These are phyloP conservation scores for Babjeviella inositovora DNA, from an alignment of 805 yeast species.

Conservation along the genomic window DNA sequence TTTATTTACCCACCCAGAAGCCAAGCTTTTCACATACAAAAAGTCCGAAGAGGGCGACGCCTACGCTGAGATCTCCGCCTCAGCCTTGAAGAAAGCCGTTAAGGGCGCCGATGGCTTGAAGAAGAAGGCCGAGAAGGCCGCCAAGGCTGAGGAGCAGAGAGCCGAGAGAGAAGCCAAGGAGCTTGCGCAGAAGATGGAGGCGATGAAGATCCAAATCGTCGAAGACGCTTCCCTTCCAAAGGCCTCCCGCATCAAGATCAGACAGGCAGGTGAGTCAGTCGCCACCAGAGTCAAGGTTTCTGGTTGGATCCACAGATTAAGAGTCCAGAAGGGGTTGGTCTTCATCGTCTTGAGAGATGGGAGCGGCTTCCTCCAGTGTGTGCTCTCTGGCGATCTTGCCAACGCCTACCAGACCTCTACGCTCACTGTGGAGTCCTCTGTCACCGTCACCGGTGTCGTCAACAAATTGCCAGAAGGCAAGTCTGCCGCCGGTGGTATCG, in stretches of 20 bases:
- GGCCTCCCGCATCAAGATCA: conserved; percentile 56
- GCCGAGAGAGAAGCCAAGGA: conserved; percentile 52
- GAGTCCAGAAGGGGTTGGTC: conserved; percentile 83
- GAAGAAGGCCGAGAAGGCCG: conserved; percentile 43
- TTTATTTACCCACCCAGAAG: conserved; percentile 28
- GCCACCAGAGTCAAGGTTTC: conserved; percentile 62
- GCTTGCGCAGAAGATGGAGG: conserved; percentile 59
- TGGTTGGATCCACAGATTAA: conserved; percentile 95
- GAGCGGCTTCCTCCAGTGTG: conserved; percentile 77
- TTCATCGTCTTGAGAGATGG: conserved; percentile 94
- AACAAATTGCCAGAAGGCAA: conserved; percentile 88
- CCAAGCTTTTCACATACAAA: conserved; percentile 45
- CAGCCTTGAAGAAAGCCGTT: conserved; percentile 90
- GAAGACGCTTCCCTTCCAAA: conserved; percentile 62
- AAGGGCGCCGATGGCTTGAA: conserved; percentile 88
- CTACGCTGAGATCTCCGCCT: conserved; percentile 68
- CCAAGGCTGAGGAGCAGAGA: conserved; percentile 32
- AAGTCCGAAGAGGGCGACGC: conserved; percentile 40
- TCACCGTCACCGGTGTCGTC: conserved; percentile 67
- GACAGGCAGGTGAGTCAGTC: conserved; percentile 30
- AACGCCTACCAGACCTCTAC: conserved; percentile 73
- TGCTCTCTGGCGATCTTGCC: conserved; percentile 82
- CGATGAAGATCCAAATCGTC: conserved; percentile 58
- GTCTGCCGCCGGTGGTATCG: conserved; percentile 95
- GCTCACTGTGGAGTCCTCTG: conserved; percentile 79